Base-by-base conservation (phyloP, 805 yeast species). In the Barnettozyma wickerhamii region DNA sequence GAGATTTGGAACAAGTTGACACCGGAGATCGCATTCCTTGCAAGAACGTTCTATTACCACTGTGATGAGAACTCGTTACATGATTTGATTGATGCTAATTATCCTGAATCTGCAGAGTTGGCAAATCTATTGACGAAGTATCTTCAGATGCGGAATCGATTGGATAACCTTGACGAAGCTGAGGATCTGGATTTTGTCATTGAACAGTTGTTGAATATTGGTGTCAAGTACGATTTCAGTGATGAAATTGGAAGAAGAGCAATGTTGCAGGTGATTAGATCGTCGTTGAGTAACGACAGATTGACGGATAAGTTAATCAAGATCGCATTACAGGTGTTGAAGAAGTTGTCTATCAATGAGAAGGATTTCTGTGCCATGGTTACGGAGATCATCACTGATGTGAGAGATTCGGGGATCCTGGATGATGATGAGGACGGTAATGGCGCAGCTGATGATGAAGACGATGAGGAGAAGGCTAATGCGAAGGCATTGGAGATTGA, bases 161-260 rank as follows among this genome's bases (percentile, higher is more conserved):
- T 45, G 20, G 54, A 40, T 38, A 41, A 30, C 30, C 41, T 31
- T 1, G 68, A 66, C 4, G 79, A 80, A 40, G 65, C 74, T 5
- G 69, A 66, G 18, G 88, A 83, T 41, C 56, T 78, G 21, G 90
- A 84, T 47, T 89, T 80, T 55, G 76, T 89, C 35, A 71, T 89
- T 31, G 78, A 79, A 43, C 96, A 93, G 59, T 60, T 91, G 17
- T 58, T 91, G 29, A 60, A 66, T 9, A 74, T 87, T 20, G 81
- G 90, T 1, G 73, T 74, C 21, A 75, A 76, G 29, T 84, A 83
- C 55, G 98, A 93, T 59, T 88, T 78, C 54, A 82, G 88, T 51
- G 97, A 93, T 65, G 96, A 90, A 60, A 75, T 84, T 35, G 96
- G 97, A 17, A 75, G 96, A 55, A 74, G 95, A 58, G 78, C 79